Evolutionary conservation across 73 alveolate genomes (phyloP).

Genomic region (Stentor roeselii): DNA sequence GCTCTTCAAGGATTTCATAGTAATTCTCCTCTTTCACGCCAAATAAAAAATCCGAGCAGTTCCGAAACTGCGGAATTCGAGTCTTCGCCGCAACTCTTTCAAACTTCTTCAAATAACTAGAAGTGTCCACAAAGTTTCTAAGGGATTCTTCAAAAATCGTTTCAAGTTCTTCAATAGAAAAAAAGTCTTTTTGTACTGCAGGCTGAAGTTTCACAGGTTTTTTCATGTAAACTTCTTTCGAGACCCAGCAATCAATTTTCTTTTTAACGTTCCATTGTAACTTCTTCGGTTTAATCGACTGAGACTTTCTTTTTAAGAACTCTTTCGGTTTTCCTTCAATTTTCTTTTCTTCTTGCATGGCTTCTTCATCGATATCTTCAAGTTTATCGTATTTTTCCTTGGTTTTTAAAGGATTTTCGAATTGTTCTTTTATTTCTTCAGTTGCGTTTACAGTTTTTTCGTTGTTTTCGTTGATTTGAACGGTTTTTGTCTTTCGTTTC

Average conservation of each 20-base stretch:
- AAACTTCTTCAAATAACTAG: neutral
- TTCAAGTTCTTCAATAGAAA: neutral
- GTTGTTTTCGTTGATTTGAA: neutral
- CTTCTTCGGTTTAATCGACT: neutral
- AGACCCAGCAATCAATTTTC: constrained; percentile 25
- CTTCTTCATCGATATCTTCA: neutral
- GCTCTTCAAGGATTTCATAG: neutral
- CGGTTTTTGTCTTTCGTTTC: neutral
- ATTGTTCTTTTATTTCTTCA: neutral
- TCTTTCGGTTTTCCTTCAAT: neutral
- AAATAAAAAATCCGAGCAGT: neutral
- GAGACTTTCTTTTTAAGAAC: constrained; percentile 12
- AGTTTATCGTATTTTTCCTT: neutral
- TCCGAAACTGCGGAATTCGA: constrained; percentile 1
- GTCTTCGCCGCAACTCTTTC: constrained; percentile 15
- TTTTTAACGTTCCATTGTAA: neutral
- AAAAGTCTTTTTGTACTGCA: neutral
- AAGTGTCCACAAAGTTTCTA: neutral
- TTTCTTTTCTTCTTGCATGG: neutral
- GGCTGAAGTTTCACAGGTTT: neutral
- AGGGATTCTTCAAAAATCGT: neutral
- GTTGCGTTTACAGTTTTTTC: neutral
- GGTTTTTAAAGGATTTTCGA: neutral
- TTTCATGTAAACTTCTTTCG: neutral
- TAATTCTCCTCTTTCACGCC: neutral